Conservation (phyloP, 1,284 basidiomycete species). For the Cryptococcus sp. region DNA sequence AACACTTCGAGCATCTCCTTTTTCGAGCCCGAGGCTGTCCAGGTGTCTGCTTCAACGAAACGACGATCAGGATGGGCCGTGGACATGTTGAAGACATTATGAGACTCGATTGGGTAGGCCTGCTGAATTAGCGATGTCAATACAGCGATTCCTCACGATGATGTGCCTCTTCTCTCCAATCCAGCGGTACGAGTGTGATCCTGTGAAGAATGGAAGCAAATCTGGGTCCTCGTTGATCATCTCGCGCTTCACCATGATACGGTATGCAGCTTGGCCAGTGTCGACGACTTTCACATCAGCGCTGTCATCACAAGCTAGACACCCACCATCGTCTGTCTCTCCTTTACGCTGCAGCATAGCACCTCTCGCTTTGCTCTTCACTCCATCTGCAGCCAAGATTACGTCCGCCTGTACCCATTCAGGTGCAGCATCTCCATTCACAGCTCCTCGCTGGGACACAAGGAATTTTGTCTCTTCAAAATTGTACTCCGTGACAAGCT, state of each 20-base stretch:
- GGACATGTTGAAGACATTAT: conserved; percentile 50
- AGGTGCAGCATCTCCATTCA: conserved; percentile 13
- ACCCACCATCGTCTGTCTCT: conserved; percentile 42
- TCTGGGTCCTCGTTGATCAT: conserved; percentile 49
- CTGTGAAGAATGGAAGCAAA: conserved; percentile 47
- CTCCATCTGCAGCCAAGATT: conserved; percentile 49
- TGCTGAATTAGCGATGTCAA: conserved; percentile 1
- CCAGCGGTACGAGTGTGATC: conserved; percentile 47
- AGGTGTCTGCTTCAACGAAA: conserved; percentile 45
- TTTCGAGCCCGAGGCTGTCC: conserved; percentile 49
- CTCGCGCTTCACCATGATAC: conserved; percentile 46
- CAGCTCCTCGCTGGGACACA: conserved; percentile 15
- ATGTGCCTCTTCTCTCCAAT: conserved; percentile 51
- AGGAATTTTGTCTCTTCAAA: conserved; percentile 41
- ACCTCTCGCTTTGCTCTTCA: conserved; percentile 45
- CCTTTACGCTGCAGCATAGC: conserved; percentile 44
- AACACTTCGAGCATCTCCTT: conserved; percentile 49
- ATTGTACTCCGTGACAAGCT: conserved; percentile 42
- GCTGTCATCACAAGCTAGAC: not conserved
- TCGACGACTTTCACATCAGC: conserved; percentile 33
- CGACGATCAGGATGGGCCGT: conserved; percentile 51
- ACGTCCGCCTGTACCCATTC: conserved; percentile 51
- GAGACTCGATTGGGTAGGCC: conserved; percentile 50
- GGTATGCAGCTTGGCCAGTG: conserved; percentile 54
- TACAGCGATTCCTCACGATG: conserved; percentile 30